These are phyloP conservation scores for Eurotiales sp. DNA, from an alignment of 2,329 filamentous ascomycete genomes.

Conservation along the genomic window DNA sequence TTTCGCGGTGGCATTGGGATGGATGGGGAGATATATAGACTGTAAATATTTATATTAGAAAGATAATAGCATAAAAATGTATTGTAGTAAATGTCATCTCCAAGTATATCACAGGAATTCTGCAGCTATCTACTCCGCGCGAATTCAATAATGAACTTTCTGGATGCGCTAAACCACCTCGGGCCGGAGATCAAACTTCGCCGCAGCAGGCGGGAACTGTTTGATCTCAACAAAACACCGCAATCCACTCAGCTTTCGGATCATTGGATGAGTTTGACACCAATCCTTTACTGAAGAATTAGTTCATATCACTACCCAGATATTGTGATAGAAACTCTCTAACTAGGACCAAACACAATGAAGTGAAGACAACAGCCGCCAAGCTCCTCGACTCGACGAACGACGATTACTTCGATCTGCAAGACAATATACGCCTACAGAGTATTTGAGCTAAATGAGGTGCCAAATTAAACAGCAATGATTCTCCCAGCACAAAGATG, in stretches of 20 bases:
- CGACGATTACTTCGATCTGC: neutral
- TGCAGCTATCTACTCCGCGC: too few relatives aligned
- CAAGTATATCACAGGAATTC: neutral
- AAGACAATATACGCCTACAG: neutral
- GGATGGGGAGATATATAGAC: slow-evolving; percentile 56
- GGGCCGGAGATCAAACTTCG: slow-evolving; percentile 16
- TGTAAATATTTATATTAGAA: slow-evolving; percentile 48
- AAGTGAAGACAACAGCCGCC: too few relatives aligned
- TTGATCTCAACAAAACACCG: neutral
- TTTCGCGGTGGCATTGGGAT: slow-evolving; percentile 83
- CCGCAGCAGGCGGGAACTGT: slow-evolving; percentile 10
- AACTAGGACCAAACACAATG: too few relatives aligned
- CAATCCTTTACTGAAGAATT: too few relatives aligned
- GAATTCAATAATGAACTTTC: too few relatives aligned
- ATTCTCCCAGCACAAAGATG: slow-evolving; percentile 1
- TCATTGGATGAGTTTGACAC: neutral
- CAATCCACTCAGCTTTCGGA: neutral
- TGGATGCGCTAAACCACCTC: slow-evolving; percentile 14
- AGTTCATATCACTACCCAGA: too few relatives aligned
- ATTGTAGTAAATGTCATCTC: too few relatives aligned
- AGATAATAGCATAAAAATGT: too few relatives aligned
- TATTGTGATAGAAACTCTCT: too few relatives aligned
- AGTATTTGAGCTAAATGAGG: neutral
- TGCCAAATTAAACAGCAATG: neutral
- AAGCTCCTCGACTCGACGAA: too few relatives aligned